phyloP scores from a whole-genome alignment of 345 rosid genomes.

The Punica granatum region DNA sequence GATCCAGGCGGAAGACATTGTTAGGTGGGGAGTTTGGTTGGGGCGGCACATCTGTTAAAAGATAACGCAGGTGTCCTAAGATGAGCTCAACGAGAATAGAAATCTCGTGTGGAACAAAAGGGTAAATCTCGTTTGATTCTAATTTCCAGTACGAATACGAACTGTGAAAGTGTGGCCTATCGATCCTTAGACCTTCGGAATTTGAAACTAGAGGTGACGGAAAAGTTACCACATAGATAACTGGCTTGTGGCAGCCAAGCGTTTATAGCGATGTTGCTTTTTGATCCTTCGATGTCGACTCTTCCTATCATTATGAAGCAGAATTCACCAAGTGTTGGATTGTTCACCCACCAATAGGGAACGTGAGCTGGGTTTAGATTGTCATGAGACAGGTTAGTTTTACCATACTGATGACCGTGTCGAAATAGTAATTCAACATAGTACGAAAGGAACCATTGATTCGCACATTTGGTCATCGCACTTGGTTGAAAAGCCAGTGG shows the following conservation, averaged over 20 bases:
- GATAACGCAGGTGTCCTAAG: slow-evolving; percentile 30
- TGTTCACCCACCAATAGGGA: slow-evolving; percentile 17
- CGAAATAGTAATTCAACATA: slow-evolving; percentile 8
- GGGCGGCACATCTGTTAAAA: slow-evolving; percentile 27
- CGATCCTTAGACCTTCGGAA: slow-evolving; percentile 18
- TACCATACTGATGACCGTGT: neutral
- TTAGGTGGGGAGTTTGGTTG: slow-evolving; percentile 20
- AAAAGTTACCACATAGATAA: slow-evolving; percentile 25
- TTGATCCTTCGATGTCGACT: slow-evolving; percentile 20
- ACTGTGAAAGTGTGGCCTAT: slow-evolving; percentile 25
- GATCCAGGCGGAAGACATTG: slow-evolving; percentile 11
- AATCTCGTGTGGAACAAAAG: slow-evolving; percentile 19
- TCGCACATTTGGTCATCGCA: too few species aligned
- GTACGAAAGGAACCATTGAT: slow-evolving; percentile 6
- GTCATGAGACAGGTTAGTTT: slow-evolving; percentile 9
- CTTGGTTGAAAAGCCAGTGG: slow-evolving; percentile 2
- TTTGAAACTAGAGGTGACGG: slow-evolving; percentile 17
- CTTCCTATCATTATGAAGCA: slow-evolving; percentile 20
- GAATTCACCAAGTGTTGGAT: slow-evolving; percentile 18
- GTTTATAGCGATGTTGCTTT: slow-evolving; percentile 18
- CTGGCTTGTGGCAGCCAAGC: slow-evolving; percentile 20
- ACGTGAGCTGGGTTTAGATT: slow-evolving; percentile 12
- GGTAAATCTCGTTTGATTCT: slow-evolving; percentile 18
- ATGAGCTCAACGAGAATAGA: slow-evolving; percentile 24
- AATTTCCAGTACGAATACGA: slow-evolving; percentile 11